Evolutionary conservation across 2,329 filamentous ascomycete genomes (phyloP), one percentile per base, ranked within the genome.

Genomic region (Monilinia laxa): DNA sequence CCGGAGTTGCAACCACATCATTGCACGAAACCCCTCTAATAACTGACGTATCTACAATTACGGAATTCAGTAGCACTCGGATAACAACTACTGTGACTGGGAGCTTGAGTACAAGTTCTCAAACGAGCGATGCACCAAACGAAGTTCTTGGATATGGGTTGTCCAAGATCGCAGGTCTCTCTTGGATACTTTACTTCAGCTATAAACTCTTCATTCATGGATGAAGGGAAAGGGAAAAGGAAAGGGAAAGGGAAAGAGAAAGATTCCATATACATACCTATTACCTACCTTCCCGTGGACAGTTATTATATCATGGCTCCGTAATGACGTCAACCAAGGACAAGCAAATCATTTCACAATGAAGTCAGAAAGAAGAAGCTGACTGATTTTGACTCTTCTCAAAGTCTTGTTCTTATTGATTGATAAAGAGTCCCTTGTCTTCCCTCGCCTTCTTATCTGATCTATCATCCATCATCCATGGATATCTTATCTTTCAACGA

Each of bases 151-250:
- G 45, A 12, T 18, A n/a, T n/a, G 57, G 51, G 7, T 5, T 63
- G 18, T 49, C 40, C n/a, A 51, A 51, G 9, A 16, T 66, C 3
- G 11, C 58, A 2, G n/a, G 40, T 49, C 49, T 66, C 14, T 51
- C 16, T 38, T 66, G 64, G 64, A 63, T 63, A 20, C 40, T 66
- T 14, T 66, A 55, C 51, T 63, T 66, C 28, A 40, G 49, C 58
- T 66, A 49, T 58, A 56, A 28, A 40, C 31, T 35, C 35, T 4
- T 35, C 5, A 25, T 64, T n/a, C 40, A 45, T 47, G 11, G 62
- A 56, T 58, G 53, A 56, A 18, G 25, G 38, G 5, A 6, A 18
- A 53, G 23, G 38, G 47, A 35, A 49, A 20, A n/a, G n/a, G n/a
- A n/a, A n/a, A n/a, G n/a, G n/a, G n/a, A n/a, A 56, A 18, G 25